phyloP scores from a whole-genome alignment of 352 stramenopile species.

The Stephanocyclus meneghinianus region DNA sequence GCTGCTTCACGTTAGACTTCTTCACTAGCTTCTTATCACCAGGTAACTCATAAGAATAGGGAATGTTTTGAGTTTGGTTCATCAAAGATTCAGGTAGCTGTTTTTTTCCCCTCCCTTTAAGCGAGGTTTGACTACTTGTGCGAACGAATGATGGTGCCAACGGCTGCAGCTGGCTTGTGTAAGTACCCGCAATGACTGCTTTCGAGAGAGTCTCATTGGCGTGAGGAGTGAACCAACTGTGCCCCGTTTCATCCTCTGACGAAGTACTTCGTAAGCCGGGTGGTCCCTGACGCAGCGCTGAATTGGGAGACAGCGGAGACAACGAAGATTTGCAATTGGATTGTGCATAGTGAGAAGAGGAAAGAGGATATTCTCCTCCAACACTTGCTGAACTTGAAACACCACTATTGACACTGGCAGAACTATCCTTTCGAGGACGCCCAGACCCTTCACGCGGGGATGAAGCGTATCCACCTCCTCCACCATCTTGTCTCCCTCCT shows the following conservation, averaged over 20 bases:
- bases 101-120: too few relatives aligned
- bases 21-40: slow-evolving; percentile 9
- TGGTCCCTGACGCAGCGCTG: not conserved
- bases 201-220: not conserved
- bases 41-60: not conserved
- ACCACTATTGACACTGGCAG: slow-evolving; percentile 24
- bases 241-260: not conserved
- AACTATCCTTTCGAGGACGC: slow-evolving; percentile 38
- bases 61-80: too few relatives aligned
- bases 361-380: slow-evolving; percentile 1
- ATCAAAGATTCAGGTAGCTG: too few relatives aligned
- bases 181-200: not conserved
- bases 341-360: slow-evolving; percentile 4
- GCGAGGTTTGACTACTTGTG: not conserved
- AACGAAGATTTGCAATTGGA: not conserved
- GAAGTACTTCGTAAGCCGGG: not conserved
- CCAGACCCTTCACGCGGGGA: not conserved
- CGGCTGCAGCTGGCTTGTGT: not conserved
- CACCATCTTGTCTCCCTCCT: slow-evolving; percentile 10
- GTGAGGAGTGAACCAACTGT: not conserved
- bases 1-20: slow-evolving; percentile 3
- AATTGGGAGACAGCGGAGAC: not conserved
- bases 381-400: slow-evolving; percentile 13
- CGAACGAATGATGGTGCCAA: not conserved
- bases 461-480: not conserved